phyloP scores from a whole-genome alignment of 805 yeast species.

The Kodamaea leandrae region DNA sequence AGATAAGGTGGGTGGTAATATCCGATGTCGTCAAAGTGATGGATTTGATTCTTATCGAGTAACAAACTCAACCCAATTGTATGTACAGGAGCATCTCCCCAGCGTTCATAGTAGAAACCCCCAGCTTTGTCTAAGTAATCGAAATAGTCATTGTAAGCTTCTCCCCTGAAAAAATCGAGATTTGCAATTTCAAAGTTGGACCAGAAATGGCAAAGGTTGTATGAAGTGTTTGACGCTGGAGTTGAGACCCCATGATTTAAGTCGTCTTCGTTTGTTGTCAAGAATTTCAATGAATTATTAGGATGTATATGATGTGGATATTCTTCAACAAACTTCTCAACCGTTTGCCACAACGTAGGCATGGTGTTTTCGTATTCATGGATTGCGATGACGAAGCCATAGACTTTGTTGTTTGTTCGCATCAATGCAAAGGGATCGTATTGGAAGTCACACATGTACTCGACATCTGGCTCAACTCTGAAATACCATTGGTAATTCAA shows the following conservation, averaged over 20 bases:
- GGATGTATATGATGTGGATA: constrained; percentile 47
- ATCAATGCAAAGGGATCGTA: constrained; percentile 51
- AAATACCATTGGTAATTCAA: constrained; percentile 53
- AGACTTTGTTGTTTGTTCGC: constrained; percentile 41
- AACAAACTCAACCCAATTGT: constrained; percentile 35
- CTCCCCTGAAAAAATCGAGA: constrained; percentile 48
- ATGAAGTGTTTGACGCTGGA: constrained; percentile 20
- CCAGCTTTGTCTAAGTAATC: constrained; percentile 45
- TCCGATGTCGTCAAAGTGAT: constrained; percentile 46
- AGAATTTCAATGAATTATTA: constrained; percentile 46
- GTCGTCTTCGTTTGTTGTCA: constrained; percentile 43
- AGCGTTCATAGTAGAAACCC: constrained; percentile 58
- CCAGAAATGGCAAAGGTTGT: constrained; percentile 64
- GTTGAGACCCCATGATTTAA: constrained; percentile 19
- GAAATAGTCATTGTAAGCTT: constrained; percentile 46
- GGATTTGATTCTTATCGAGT: constrained; percentile 35
- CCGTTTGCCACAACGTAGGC: constrained; percentile 50
- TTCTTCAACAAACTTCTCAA: constrained; percentile 42
- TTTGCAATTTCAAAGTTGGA: constrained; percentile 60
- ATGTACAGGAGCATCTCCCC: constrained; percentile 58
- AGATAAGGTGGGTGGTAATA: constrained; percentile 43
- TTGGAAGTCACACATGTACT: constrained; percentile 54
- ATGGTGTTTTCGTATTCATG: constrained; percentile 53
- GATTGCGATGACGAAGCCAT: constrained; percentile 52
- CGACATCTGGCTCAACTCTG: constrained; percentile 60